Conservation (phyloP, 768 basidiomycete genomes). For the Lactarius trivialis region DNA sequence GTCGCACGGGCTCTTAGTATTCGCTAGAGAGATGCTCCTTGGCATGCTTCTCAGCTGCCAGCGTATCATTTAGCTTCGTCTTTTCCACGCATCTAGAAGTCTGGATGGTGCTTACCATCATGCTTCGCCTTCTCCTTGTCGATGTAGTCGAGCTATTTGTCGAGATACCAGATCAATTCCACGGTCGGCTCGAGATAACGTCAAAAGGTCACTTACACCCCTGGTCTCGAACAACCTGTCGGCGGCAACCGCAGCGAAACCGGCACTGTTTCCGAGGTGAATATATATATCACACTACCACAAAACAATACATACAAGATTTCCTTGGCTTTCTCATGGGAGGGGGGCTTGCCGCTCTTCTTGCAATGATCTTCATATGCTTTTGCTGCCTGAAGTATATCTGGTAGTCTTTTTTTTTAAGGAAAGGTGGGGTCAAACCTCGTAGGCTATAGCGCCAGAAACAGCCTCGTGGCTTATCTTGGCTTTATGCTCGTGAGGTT, state of each 20-base stretch:
- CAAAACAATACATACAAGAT: constrained; percentile 32
- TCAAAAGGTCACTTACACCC: constrained; percentile 33
- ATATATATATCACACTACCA: constrained; percentile 1
- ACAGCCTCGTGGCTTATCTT: constrained; percentile 58
- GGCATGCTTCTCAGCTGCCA: background rate
- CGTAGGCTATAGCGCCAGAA: constrained; percentile 59
- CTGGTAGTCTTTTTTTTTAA: no score
- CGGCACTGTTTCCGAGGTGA: constrained; percentile 38
- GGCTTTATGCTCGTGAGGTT: constrained; percentile 40
- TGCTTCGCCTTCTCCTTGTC: constrained; percentile 40
- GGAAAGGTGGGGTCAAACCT: constrained; percentile 33
- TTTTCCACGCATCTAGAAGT: background rate
- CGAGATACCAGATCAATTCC: background rate
- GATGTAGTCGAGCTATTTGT: constrained; percentile 37
- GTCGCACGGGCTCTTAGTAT: no score
- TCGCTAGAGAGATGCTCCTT: background rate
- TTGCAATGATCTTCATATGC: constrained; percentile 51
- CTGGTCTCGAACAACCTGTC: constrained; percentile 52
- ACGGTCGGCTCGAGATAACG: background rate
- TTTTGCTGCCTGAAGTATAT: constrained; percentile 29
- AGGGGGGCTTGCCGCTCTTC: constrained; percentile 41
- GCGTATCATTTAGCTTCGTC: background rate
- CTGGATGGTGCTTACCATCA: constrained; percentile 26
- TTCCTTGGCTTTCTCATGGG: constrained; percentile 54
- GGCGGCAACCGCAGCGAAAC: constrained; percentile 45